Conservation (phyloP, 352 stramenopile species). For the Phytophthora tentaculata region DNA sequence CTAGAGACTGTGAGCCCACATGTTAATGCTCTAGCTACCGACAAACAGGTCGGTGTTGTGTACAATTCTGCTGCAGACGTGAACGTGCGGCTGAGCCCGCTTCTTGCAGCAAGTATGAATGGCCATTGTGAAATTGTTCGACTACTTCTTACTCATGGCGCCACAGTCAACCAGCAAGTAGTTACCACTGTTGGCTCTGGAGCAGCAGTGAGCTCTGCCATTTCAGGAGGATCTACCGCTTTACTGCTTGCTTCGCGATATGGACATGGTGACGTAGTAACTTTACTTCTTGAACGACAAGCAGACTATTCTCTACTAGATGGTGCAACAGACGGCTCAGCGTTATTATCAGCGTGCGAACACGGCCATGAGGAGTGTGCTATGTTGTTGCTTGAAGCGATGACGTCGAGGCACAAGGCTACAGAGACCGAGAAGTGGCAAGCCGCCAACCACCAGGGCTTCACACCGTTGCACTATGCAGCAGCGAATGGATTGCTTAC, state of each 20-base stretch:
- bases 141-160: conserved; percentile 51
- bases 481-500: conserved; percentile 47
- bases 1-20: conserved; percentile 24
- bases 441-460: conserved; percentile 53
- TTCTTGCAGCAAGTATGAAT: conserved; percentile 79
- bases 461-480: conserved; percentile 71
- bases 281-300: conserved; percentile 66
- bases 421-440: conserved; percentile 42
- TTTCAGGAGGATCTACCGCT: conserved; percentile 14
- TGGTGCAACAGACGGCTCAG: conserved; percentile 47
- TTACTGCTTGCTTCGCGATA: conserved; percentile 93
- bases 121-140: conserved; percentile 62
- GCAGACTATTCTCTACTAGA: conserved; percentile 49
- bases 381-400: conserved; percentile 44
- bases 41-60: conserved; percentile 68
- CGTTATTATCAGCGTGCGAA: conserved; percentile 66
- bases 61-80: conserved; percentile 74
- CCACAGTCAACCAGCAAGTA: conserved; percentile 31
- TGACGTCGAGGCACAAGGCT: conserved; percentile 4
- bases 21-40: conserved; percentile 22
- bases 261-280: conserved; percentile 87
- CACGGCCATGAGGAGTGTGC: conserved; percentile 57
- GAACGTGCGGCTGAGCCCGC: conserved; percentile 61
- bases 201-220: background rate
- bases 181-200: conserved; percentile 9